Conservation (phyloP, 305 asterid genomes). For the Ajuga reptans region DNA sequence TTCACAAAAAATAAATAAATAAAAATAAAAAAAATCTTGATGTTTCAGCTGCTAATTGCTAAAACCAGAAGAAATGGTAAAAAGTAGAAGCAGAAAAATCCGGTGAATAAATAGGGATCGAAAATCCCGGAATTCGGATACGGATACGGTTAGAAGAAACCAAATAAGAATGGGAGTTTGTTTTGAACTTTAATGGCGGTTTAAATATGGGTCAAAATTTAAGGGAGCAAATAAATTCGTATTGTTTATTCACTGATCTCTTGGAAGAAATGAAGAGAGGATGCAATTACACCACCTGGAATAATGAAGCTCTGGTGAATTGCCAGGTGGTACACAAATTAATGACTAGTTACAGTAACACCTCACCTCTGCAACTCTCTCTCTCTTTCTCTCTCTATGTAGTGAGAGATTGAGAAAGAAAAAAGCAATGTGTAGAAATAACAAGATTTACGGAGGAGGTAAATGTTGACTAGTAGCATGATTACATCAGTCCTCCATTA, state of each 20-base stretch:
- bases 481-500: slow-evolving; percentile 18
- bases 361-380: slow-evolving; percentile 20
- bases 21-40: background rate
- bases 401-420: background rate
- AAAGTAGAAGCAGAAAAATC: background rate
- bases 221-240: background rate
- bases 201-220: background rate
- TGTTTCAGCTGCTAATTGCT: background rate
- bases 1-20: background rate
- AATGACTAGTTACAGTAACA: slow-evolving; percentile 15
- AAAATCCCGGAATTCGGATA: slow-evolving; percentile 25
- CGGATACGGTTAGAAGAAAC: background rate
- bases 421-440: background rate
- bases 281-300: slow-evolving; percentile 38
- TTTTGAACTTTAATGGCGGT: background rate
- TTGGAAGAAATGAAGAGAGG: slow-evolving; percentile 8
- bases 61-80: slow-evolving; percentile 10
- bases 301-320: slow-evolving; percentile 20
- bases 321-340: slow-evolving; percentile 36
- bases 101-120: slow-evolving; percentile 20
- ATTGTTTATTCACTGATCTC: background rate
- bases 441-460: slow-evolving; percentile 8
- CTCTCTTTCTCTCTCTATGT: background rate
- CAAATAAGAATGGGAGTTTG: background rate
- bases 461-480: slow-evolving; percentile 20